These are phyloP conservation scores for Volvox reticuliferus DNA, from an alignment of 139 green algal genomes.

Conservation along the genomic window DNA sequence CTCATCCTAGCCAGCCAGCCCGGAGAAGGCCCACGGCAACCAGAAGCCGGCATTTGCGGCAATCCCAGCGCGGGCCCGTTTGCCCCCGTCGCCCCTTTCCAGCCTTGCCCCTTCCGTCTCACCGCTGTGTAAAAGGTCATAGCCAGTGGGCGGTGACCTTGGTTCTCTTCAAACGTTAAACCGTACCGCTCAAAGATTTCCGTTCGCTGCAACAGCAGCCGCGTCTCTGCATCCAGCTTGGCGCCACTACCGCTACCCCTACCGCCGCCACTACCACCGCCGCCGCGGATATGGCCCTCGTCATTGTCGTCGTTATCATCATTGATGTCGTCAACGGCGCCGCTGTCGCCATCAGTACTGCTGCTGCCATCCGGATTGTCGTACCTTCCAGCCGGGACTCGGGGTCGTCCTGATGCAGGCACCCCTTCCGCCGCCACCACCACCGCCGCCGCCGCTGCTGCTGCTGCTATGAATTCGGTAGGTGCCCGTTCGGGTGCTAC, in stretches of 20 bases:
- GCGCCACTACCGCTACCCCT: neutral
- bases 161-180: conserved; percentile 36
- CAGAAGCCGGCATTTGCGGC: too few relatives aligned
- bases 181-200: conserved; percentile 42
- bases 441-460: neutral
- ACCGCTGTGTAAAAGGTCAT: conserved; percentile 37
- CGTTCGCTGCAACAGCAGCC: neutral
- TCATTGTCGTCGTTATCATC: neutral
- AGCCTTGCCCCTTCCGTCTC: neutral
- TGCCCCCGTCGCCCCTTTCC: too few relatives aligned
- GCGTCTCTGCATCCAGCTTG: neutral
- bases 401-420: too few relatives aligned
- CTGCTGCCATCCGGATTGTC: neutral
- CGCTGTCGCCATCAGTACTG: neutral
- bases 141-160: conserved; percentile 4
- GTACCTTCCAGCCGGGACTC: too few relatives aligned
- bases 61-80: too few relatives aligned
- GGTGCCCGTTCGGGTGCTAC: too few relatives aligned
- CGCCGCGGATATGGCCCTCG: neutral
- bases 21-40: too few relatives aligned
- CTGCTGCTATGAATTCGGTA: too few relatives aligned
- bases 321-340: neutral
- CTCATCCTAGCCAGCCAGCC: too few relatives aligned
- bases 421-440: neutral
- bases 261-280: neutral